These are phyloP conservation scores for Arabis hirsuta DNA, from an alignment of 345 rosid species.

Conservation along the genomic window DNA sequence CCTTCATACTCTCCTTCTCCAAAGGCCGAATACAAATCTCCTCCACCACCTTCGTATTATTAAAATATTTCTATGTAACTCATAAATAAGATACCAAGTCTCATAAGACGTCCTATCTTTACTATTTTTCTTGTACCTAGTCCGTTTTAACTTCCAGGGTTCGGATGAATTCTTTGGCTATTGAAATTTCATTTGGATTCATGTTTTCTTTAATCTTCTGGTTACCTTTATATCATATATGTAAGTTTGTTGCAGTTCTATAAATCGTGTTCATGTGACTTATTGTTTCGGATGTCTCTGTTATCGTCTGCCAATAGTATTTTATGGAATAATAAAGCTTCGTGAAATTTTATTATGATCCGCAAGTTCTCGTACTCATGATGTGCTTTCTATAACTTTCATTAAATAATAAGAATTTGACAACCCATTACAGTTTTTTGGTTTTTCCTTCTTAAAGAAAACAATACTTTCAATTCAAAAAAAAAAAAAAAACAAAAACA, in stretches of 20 bases:
- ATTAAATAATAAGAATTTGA: no score
- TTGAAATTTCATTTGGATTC: conserved; percentile 20
- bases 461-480: no score
- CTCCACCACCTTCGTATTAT: conserved; percentile 8
- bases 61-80: not conserved
- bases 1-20: conserved; percentile 13
- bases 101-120: not conserved
- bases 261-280: not conserved
- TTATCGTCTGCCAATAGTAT: not conserved
- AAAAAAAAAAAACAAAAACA: no score
- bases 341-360: no score
- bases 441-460: no score
- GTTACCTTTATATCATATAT: not conserved
- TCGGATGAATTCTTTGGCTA: conserved; percentile 5
- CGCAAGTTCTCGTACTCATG: no score
- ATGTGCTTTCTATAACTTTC: no score
- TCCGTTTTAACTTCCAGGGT: not conserved
- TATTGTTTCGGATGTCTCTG: not conserved
- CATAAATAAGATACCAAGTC: conserved; percentile 6
- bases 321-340: not conserved
- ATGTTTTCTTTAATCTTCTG: not conserved
- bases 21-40: conserved; percentile 8
- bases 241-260: conserved; percentile 18
- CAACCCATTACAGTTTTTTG: no score
- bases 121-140: not conserved